Conservation (phyloP, 2,329 filamentous ascomycete species). For the Exophiala xenobiotica region DNA sequence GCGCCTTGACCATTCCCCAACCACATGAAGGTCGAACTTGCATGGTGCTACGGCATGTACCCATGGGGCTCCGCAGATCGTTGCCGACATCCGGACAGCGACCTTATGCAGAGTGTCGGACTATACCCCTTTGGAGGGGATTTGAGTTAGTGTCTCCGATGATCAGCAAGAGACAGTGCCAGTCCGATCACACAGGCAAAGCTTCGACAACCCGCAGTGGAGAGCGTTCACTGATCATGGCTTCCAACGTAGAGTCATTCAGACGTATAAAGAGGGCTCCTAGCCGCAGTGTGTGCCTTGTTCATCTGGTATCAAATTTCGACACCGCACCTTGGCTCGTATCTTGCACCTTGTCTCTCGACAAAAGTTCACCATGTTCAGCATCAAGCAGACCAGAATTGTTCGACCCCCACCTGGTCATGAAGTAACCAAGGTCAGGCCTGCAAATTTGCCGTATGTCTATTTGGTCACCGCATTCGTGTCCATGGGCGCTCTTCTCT, state of each 20-base stretch:
- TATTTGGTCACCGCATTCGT: constrained; percentile 14
- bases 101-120: neutral
- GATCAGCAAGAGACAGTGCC: neutral
- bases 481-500: constrained; percentile 29
- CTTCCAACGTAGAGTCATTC: neutral
- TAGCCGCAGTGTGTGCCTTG: neutral
- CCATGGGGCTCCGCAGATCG: neutral
- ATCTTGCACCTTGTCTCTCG: no score
- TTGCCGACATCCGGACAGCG: neutral
- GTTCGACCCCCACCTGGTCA: neutral
- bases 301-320: neutral
- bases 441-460: constrained; percentile 9
- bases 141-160: neutral
- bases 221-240: neutral
- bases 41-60: no score
- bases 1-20: neutral
- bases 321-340: no score
- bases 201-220: neutral
- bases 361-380: constrained; percentile 3
- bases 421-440: neutral
- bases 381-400: constrained; percentile 7
- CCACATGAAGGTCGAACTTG: neutral
- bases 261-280: neutral
- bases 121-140: neutral
- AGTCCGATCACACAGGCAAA: neutral